Base-by-base conservation (phyloP, 306 rosid species). In the Vigna angularis region DNA sequence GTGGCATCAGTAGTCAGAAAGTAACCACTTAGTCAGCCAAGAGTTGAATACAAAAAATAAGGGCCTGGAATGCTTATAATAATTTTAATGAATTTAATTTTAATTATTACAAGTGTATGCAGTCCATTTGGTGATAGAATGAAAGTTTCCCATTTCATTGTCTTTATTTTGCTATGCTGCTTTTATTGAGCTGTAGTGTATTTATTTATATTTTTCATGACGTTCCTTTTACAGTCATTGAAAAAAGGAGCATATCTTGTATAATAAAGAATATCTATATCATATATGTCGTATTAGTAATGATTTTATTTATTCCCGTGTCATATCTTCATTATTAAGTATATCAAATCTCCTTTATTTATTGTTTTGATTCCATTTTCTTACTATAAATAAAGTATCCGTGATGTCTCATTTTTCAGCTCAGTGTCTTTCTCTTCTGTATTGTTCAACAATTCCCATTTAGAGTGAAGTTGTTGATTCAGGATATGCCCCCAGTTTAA, bases 61-160 rank as follows among this genome's bases (percentile, higher is more conserved):
- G 42, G 20, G 44, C 44, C 22, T 34, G 7, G 38, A 34, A 34
- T 34, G 38, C 38, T 34, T 34, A 34, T 34, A 4, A 34, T 34
- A 34, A 34, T 34, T 34, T 5, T 5, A 5, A 34, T 34, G 38
- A 34, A 34, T 34, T 28, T 28, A 28, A 61, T 58, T 58, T 58
- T n/a, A 70, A 64, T 4, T 30, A 24, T 70, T 70, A 61, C 15
- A 20, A 36, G 55, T 68, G 73, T 77, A 56, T 68, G n/a, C 28
- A 30, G 63, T 22, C 28, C 63, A 61, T 70, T 70, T 79, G 53
- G 22, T 49, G 58, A 6, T 59, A 44, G 69, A 73, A 48, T 48
- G 30, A 15, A 30, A 32, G 51, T 18, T 62, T 62, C 8, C 51
- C 47, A 67, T 77, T 40, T 47, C 69, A 24, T 44, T 56, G 28